phyloP scores from a whole-genome alignment of 148 eudicot genomes.

The Rhododendron vialii region DNA sequence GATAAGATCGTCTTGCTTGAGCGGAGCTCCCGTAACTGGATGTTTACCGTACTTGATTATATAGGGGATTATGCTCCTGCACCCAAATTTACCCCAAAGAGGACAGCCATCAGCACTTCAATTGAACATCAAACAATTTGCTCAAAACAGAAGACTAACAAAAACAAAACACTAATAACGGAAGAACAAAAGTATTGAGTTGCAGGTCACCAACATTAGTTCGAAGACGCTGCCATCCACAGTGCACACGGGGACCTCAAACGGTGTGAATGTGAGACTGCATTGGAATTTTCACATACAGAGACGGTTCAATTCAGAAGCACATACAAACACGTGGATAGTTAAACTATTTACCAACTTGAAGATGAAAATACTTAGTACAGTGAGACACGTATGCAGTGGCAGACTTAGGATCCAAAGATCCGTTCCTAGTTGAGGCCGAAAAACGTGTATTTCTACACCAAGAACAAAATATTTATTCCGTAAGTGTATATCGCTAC shows the following conservation, averaged over 20 bases:
- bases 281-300: conserved; percentile 6
- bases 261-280: conserved; percentile 93
- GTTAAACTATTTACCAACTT: background rate
- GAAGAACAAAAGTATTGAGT: background rate
- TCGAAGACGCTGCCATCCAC: conserved; percentile 86
- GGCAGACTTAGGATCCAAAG: background rate
- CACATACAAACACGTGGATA: background rate
- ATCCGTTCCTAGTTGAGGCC: background rate
- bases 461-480: background rate
- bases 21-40: conserved; percentile 81
- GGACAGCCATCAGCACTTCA: background rate
- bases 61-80: conserved; percentile 81
- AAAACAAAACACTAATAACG: background rate
- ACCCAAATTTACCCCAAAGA: conserved; percentile 10
- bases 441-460: background rate
- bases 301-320: background rate
- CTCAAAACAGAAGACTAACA: background rate
- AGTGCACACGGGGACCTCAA: conserved; percentile 79
- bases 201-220: conserved; percentile 44
- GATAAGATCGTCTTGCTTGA: conserved; percentile 73
- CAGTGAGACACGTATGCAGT: background rate
- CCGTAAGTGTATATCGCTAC: background rate
- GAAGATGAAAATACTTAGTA: background rate
- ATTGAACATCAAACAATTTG: background rate
- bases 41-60: conserved; percentile 78